Percentiles rank a stretch among this genome's conserved stretches.
These are phyloP conservation scores for Ceratocystis alfenasii DNA, from an alignment of 2,329 filamentous ascomycete species.

Conservation along the genomic window DNA sequence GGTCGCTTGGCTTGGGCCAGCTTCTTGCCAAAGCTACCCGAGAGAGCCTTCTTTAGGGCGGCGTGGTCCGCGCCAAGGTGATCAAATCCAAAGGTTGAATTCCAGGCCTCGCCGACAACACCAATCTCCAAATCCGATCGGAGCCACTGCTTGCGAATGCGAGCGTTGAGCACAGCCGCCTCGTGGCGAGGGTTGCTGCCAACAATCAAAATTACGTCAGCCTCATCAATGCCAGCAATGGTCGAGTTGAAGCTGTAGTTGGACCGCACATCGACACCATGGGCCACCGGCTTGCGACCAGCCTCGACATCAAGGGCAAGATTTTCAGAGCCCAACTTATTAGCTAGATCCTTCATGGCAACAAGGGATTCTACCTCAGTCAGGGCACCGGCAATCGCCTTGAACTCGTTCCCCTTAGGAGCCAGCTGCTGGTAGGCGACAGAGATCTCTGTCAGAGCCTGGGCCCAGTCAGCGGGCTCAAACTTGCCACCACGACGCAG, in stretches of 20 bases:
- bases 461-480: conserved; percentile 87
- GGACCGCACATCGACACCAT: conserved; percentile 84
- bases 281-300: conserved; percentile 71
- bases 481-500: conserved; percentile 84
- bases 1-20: conserved; percentile 76
- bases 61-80: conserved; percentile 71
- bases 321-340: conserved; percentile 93
- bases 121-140: conserved; percentile 88
- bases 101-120: conserved; percentile 78
- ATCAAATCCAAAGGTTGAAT: conserved; percentile 91
- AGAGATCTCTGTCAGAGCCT: conserved; percentile 78
- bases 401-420: conserved; percentile 88
- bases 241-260: conserved; percentile 97
- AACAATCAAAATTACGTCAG: conserved; percentile 80
- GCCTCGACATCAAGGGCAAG: conserved; percentile 81
- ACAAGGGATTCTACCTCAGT: conserved; percentile 88
- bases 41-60: conserved; percentile 72
- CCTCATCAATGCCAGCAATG: conserved; percentile 87
- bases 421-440: conserved; percentile 67
- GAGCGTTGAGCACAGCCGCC: conserved; percentile 86
- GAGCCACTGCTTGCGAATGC: conserved; percentile 96
- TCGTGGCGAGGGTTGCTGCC: conserved; percentile 94
- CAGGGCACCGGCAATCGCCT: conserved; percentile 81
- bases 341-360: conserved; percentile 92
- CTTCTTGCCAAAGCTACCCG: conserved; percentile 86